Evolutionary conservation across 2,329 filamentous ascomycete species (phyloP).

Genomic region (Ophiocordyceps australis): DNA sequence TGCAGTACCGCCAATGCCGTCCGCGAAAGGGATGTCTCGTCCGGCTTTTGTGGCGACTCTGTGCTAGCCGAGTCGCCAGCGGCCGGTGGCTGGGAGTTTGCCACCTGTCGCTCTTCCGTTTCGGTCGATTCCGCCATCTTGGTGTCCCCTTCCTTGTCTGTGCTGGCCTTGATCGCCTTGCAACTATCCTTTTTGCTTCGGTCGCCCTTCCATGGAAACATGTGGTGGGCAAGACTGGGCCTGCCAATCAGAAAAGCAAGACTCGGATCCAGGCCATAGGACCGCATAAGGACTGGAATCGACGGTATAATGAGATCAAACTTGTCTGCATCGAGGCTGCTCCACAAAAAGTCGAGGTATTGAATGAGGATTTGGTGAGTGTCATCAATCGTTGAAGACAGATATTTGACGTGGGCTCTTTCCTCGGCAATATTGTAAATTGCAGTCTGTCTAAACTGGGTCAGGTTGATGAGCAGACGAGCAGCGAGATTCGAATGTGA

Average conservation of each 20-base stretch:
- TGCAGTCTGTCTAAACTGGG: conserved; percentile 78
- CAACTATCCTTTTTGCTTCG: conserved; percentile 10
- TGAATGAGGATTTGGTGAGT: conserved; percentile 72
- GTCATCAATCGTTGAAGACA: conserved; percentile 80
- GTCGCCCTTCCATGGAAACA: conserved; percentile 23
- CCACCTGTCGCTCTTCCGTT: conserved; percentile 8
- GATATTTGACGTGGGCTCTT: conserved; percentile 69
- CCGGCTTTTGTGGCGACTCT: conserved; percentile 15
- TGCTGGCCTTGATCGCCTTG: conserved; percentile 7
- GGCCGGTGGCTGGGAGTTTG: conserved; percentile 9
- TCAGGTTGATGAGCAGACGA: conserved; percentile 73
- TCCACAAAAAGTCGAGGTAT: conserved; percentile 76
- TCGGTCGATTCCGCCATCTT: conserved; percentile 22
- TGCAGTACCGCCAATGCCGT: conserved; percentile 30
- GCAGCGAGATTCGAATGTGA: conserved; percentile 62
- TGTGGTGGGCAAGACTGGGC: conserved; percentile 49
- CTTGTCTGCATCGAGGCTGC: conserved; percentile 54
- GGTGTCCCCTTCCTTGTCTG: conserved; percentile 39
- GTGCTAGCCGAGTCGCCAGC: conserved; percentile 12
- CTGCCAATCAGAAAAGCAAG: conserved; percentile 76
- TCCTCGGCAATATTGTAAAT: conserved; percentile 55
- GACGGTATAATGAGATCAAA: conserved; percentile 68
- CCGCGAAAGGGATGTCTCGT: conserved; percentile 13
- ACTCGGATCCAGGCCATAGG: conserved; percentile 63
- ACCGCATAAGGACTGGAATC: conserved; percentile 52